Conservation (phyloP, 2,329 filamentous ascomycete genomes). For the Pseudogymnoascus sp. region DNA sequence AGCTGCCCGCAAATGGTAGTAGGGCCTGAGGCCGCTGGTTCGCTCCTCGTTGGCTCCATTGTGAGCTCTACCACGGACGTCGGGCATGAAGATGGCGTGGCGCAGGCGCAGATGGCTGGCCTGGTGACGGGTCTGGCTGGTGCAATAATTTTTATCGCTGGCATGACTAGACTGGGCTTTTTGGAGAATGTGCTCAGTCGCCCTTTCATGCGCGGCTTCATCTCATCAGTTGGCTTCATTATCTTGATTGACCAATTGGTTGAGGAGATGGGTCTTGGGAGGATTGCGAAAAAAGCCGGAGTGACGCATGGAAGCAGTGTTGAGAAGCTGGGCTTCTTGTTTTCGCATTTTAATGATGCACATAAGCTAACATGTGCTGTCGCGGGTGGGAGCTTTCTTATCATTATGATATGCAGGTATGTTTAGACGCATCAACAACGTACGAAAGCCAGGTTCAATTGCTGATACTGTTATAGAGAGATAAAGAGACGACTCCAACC, state of each 20-base stretch:
- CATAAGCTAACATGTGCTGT: conserved; percentile 72
- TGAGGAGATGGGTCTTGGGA: conserved; percentile 73
- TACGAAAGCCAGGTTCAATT: not conserved
- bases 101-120: conserved; percentile 79
- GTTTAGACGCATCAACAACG: conserved; percentile 22
- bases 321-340: conserved; percentile 76
- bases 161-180: conserved; percentile 79
- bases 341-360: conserved; percentile 55
- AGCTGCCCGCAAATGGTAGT: conserved; percentile 91
- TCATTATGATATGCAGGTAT: conserved; percentile 87
- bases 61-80: conserved; percentile 63
- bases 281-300: conserved; percentile 52
- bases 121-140: conserved; percentile 84
- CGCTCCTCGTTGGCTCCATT: conserved; percentile 80
- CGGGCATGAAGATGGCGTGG: conserved; percentile 52
- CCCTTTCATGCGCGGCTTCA: conserved; percentile 90
- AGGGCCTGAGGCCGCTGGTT: conserved; percentile 89
- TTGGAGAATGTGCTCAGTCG: conserved; percentile 89
- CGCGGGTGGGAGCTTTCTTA: conserved; percentile 68
- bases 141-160: conserved; percentile 79
- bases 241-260: conserved; percentile 94
- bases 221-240: conserved; percentile 92
- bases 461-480: conserved; percentile 46
- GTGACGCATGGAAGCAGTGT: conserved; percentile 78
- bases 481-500: conserved; percentile 76